Base-by-base conservation (phyloP, 345 rosid genomes). In the Brassica nigra region DNA sequence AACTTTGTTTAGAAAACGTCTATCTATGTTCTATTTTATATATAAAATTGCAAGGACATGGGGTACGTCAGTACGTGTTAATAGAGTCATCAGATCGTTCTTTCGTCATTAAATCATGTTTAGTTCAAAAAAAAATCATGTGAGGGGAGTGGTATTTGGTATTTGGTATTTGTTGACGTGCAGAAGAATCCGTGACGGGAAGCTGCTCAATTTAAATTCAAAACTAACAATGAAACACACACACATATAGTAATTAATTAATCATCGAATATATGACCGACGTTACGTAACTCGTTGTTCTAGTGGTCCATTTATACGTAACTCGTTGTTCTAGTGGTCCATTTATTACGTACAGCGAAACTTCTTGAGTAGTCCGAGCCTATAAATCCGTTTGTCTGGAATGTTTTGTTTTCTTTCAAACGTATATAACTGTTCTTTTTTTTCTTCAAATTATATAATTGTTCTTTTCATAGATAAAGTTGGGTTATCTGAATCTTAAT, bases 141-240 rank as follows among this genome's bases (percentile, higher is more conserved):
- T 66, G 81, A 42, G 49, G 4, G 47, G 27, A 23, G 39, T 57
- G 1, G 6, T 34, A 12, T 23, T 1, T 23, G 9, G 77, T 66
- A 6, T 66, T 73, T 78, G 77, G 73, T 78, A 66, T 78, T 72
- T 73, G 66, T 79, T 79, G 78, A 31, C 82, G 63, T 78, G 62
- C 73, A 66, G 33, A 55, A 66, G 33, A 55, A 29, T 78, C 68
- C 73, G 67, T 78, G 82, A 78, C 31, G 68, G 55, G 55, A 18
- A 18, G 27, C 27, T 62, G 34, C 33, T 28, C 57, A 20, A 9
- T 29, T 28, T 20, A n/a, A 61, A 27, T 15, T 4, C 0, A 0
- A 63, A 63, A n/a, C 6, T 2, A 18, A 3, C 14, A 47, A 47
- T 47, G 15, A 12, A 47, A 14, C 54, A 12, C 54, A 47, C 15